phyloP scores from a whole-genome alignment of 495 filamentous ascomycete species.

The Hypoxylon rickii region DNA sequence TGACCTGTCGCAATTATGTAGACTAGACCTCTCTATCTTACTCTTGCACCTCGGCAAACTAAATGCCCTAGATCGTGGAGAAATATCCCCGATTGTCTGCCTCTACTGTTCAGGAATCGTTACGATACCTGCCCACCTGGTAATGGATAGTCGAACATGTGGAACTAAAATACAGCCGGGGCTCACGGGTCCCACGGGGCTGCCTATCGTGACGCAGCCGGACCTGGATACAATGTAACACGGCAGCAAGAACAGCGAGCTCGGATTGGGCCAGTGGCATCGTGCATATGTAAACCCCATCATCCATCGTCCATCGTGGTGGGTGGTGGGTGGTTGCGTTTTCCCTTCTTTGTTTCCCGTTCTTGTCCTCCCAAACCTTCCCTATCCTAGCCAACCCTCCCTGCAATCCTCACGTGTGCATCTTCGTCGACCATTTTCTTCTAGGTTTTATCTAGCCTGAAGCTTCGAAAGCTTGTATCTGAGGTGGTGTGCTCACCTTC shows the following conservation, averaged over 20 bases:
- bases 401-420: slow-evolving; percentile 37
- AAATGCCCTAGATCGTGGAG: too few relatives aligned
- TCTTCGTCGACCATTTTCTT: slow-evolving; percentile 7
- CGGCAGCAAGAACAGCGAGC: slow-evolving; percentile 17
- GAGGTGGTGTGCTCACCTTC: slow-evolving; percentile 30
- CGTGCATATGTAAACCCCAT: slow-evolving; percentile 33
- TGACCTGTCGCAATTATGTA: slow-evolving; percentile 23
- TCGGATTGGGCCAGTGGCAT: slow-evolving; percentile 18
- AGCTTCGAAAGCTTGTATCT: slow-evolving; percentile 6
- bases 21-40: too few relatives aligned
- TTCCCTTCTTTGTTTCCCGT: slow-evolving; percentile 11
- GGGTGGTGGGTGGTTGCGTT: slow-evolving; percentile 14
- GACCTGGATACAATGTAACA: slow-evolving; percentile 31
- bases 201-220: slow-evolving; percentile 27
- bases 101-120: too few relatives aligned
- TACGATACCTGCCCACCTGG: not conserved
- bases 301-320: slow-evolving; percentile 12
- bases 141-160: not conserved
- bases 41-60: not conserved
- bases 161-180: slow-evolving; percentile 4
- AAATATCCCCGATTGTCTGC: too few relatives aligned
- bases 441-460: slow-evolving; percentile 31
- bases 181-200: slow-evolving; percentile 17
- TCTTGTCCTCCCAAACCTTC: slow-evolving; percentile 29
- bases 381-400: slow-evolving; percentile 21